Base-by-base conservation (phyloP, 371 early-diverging fungal species). In the Globomyces sp. region DNA sequence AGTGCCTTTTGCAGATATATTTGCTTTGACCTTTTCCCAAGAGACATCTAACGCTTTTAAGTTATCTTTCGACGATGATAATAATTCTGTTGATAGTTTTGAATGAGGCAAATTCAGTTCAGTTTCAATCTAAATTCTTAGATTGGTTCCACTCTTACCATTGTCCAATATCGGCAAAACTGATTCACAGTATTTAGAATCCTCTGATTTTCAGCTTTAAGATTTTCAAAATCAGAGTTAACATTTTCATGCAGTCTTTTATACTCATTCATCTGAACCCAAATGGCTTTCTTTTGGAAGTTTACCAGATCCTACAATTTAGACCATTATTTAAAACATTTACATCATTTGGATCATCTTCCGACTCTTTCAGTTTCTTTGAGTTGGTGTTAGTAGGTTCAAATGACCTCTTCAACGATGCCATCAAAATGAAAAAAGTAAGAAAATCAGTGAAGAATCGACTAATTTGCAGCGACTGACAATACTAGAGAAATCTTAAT, bases 261-360 rank as follows among this genome's bases (percentile, higher is more conserved):
- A 78, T 91, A 92, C 66, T 90, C 90, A 72, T 85, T 85, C 90
- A 92, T 87, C 64, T 90, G 89, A 45, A 87, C 78, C 79, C 85
- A 88, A 24, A 92, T 89, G 6, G 91, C 92, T 42, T 90, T 85
- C 71, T 90, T 92, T 80, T 92, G 92, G 75, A 85, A 90, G 46
- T 46, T 67, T 24, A 59, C 50, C 53, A 67, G 46, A 50, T 59
- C 59, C 55, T 55, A 55, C 6, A 6, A n/a, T 55, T 39, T 39
- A 39, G 9, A 39, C 4, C 55, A 39, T 63, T 37, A 49, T 4
- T 8, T 59, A 34, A 43, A 41, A 6, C 36, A 36, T n/a, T 34
- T 48, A 40, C 41, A 57, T 48, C 46, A 3, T 63, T 41, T 10
- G 47, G 64, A 42, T 70, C 57, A 37, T 69, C 57, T n/a, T 24